phyloP scores from a whole-genome alignment of 768 basidiomycete species.

The Naganishia randhawae region DNA sequence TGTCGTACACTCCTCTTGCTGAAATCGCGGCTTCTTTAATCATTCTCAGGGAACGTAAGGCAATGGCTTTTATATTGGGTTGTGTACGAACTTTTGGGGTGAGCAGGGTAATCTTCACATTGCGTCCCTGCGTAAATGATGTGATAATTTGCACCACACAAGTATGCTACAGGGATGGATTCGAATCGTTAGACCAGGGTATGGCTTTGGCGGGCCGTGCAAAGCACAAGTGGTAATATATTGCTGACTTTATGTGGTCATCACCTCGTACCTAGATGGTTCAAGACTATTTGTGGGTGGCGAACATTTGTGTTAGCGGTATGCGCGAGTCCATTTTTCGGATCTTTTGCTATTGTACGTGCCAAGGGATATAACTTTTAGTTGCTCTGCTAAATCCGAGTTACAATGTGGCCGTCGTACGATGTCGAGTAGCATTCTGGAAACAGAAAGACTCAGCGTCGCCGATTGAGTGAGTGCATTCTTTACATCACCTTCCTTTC shows the following conservation, averaged over 20 bases:
- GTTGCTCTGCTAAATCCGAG: neutral
- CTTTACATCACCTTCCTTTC: neutral
- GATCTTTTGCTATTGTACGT: conserved; percentile 18
- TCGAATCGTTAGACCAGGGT: conserved; percentile 19
- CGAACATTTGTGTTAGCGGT: conserved; percentile 1
- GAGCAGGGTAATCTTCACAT: neutral
- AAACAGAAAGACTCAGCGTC: neutral
- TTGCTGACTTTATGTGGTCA: too few relatives aligned
- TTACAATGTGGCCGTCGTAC: neutral
- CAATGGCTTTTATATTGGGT: conserved; percentile 28
- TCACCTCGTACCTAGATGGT: conserved; percentile 22
- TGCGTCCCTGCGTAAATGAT: neutral
- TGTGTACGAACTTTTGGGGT: conserved; percentile 21
- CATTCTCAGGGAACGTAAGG: conserved; percentile 20
- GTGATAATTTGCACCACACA: neutral
- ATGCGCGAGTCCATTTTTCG: conserved; percentile 22
- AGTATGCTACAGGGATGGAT: conserved; percentile 27
- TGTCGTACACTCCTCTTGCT: neutral
- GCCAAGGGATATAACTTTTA: neutral
- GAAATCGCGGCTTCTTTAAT: neutral
- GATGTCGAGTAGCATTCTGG: neutral
- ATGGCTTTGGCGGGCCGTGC: neutral
- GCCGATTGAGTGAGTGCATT: conserved; percentile 14
- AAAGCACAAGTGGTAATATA: too few relatives aligned
- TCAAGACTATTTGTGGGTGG: conserved; percentile 14